Percentiles rank a stretch among this genome's conserved stretches.
Conservation (phyloP, 164 flowering plant species). For the Vitis cinerea region DNA sequence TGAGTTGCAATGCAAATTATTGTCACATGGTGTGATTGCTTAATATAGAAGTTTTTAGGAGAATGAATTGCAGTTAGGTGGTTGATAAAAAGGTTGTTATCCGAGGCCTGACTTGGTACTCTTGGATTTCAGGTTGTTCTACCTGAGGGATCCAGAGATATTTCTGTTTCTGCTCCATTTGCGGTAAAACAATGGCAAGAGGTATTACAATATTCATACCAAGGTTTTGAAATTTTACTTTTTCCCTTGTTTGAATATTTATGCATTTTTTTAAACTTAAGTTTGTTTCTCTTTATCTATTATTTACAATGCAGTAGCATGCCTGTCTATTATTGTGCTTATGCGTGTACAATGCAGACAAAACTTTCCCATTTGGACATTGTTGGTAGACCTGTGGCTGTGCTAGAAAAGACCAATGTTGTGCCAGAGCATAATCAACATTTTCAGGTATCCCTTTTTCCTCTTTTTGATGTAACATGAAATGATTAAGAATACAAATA, state of each 20-base stretch:
- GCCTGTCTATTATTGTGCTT: slow-evolving; percentile 1
- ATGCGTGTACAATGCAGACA: slow-evolving; percentile 41
- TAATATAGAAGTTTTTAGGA: neutral
- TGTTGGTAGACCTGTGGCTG: slow-evolving; percentile 85
- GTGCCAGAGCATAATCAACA: slow-evolving; percentile 85
- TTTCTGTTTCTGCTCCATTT: slow-evolving; percentile 80
- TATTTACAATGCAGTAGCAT: neutral
- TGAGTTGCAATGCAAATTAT: no score
- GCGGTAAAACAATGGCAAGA: slow-evolving; percentile 65
- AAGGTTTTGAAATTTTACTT: neutral
- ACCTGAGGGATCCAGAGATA: slow-evolving; percentile 89
- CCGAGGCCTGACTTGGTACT: neutral
- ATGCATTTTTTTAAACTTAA: neutral
- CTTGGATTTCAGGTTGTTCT: slow-evolving; percentile 67
- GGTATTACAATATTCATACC: slow-evolving; percentile 35
- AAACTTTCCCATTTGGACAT: slow-evolving; percentile 85
- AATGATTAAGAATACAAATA: neutral
- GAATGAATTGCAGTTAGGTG: neutral
- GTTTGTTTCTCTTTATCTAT: neutral
- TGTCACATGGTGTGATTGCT: no score
- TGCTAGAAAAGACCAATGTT: slow-evolving; percentile 69
- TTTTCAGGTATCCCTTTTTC: slow-evolving; percentile 65
- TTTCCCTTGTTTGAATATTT: neutral
- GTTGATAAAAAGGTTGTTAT: neutral
- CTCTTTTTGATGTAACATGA: slow-evolving; percentile 1